Evolutionary conservation across 139 green algal species (phyloP).

Genomic region (Spirogloea muscicola): DNA sequence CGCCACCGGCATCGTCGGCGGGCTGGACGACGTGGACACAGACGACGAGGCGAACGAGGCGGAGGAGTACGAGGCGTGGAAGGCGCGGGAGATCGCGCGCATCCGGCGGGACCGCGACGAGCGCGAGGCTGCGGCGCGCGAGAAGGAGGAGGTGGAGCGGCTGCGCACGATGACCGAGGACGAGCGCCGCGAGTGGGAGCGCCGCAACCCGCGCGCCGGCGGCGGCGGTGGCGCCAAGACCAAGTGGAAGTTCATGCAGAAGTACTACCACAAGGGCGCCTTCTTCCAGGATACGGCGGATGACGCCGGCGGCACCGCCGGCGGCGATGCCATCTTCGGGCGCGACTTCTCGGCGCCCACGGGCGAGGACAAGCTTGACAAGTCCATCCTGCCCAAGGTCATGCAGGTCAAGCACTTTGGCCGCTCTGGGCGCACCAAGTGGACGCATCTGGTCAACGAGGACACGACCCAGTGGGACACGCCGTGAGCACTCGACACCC

Average conservation of each 20-base stretch:
- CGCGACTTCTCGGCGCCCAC: constrained; percentile 84
- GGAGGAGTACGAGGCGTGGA: constrained; percentile 78
- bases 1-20: no score
- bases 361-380: constrained; percentile 87
- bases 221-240: constrained; percentile 54
- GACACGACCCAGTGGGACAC: constrained; percentile 49
- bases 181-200: constrained; percentile 67
- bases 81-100: constrained; percentile 70
- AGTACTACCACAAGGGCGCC: constrained; percentile 98
- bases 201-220: constrained; percentile 70
- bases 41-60: constrained; percentile 70
- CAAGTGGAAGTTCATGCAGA: constrained; percentile 86
- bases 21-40: constrained; percentile 64
- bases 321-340: constrained; percentile 48
- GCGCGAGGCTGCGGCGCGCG: constrained; percentile 46
- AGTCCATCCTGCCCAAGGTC: constrained; percentile 78
- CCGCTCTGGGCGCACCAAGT: constrained; percentile 83
- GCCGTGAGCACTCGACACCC: no score
- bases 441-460: constrained; percentile 57
- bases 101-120: constrained; percentile 64
- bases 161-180: constrained; percentile 81
- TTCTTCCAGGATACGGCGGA: constrained; percentile 76
- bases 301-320: constrained; percentile 58
- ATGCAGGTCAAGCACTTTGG: constrained; percentile 97
- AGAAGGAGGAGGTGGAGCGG: constrained; percentile 65